A percentile compares a stretch with the other conserved stretches of the same genome.
Evolutionary conservation across 108 stramenopile genomes (phyloP).

Genomic region (Epipyxis sp.): DNA sequence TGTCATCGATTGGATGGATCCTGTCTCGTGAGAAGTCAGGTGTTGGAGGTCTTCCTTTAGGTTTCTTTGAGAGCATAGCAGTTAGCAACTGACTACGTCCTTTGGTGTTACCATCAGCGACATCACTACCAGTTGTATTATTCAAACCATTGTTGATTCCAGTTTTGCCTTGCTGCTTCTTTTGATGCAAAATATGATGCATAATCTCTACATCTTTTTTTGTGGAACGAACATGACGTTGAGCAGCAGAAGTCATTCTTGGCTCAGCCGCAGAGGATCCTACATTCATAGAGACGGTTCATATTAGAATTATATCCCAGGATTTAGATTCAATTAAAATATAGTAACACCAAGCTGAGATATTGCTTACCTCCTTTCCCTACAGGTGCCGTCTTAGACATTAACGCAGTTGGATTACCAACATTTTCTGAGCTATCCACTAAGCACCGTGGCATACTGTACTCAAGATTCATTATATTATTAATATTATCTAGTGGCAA

Average conservation of each 20-base stretch:
- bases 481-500: conserved; percentile 1
- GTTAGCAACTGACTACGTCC: background rate
- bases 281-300: no score
- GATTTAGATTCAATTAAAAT: no score
- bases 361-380: no score
- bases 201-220: conserved; percentile 29
- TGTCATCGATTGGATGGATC: background rate
- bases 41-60: conserved; percentile 44
- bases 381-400: conserved; percentile 12
- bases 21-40: conserved; percentile 14
- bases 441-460: background rate
- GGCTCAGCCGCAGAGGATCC: conserved; percentile 29
- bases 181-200: conserved; percentile 3
- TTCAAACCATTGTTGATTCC: background rate
- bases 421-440: background rate
- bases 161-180: background rate
- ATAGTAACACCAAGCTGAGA: no score
- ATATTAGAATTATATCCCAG: no score
- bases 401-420: background rate
- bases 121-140: background rate
- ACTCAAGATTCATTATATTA: conserved; percentile 7
- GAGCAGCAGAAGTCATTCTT: conserved; percentile 20
- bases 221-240: background rate
- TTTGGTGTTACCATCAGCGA: background rate
- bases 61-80: background rate